Base-by-base conservation (phyloP, 495 filamentous ascomycete species). In the Tuber indicum region DNA sequence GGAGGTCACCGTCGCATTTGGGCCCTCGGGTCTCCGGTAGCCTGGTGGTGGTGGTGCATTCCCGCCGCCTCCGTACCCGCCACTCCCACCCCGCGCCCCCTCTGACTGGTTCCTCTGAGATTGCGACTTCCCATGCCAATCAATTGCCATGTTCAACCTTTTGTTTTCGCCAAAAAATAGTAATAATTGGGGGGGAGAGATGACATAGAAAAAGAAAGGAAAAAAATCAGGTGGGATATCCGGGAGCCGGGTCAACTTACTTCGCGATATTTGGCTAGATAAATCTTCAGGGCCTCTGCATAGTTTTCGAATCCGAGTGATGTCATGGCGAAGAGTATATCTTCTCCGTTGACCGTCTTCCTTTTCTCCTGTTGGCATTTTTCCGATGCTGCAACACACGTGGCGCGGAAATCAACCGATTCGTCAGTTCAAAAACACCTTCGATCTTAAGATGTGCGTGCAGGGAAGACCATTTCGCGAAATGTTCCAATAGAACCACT, bases 291-390 rank as follows among this genome's bases (percentile, higher is more conserved):
- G 39, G 96, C 96, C 84, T 99, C 96, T 52, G 94, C 91, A 82
- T 99, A 99, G 87, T 99, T 99, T 87, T 99, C 96, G 84, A 99
- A 99, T 7, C 96, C 96, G 73, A 98, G 90, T 36, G 96, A 98
- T 52, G 95, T 98, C 96, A 99, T 99, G 72, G 96, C 96, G 84
- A 98, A 98, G 49, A 99, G 86, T 76, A 99, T 99, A 84, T 99
- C 96, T 85, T 99, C 96, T 75, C 96, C 96, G 82, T 99, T 99
- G 77, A 99, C 96, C 0, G 96, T 99, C 86, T 99, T 99, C 78
- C 96, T 89, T 88, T 99, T 99, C 85, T 99, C 96, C 85, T 98
- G 96, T 83, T 98, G 96, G 83, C 96, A 99, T 86, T 99, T 99
- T 85, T 99, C 96, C 75, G 96, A 98, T 17, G 96, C 96, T 99